Evolutionary conservation across 352 stramenopile genomes (phyloP), one percentile per base, ranked within the genome.

Genomic region (Phytophthora hibernalis): DNA sequence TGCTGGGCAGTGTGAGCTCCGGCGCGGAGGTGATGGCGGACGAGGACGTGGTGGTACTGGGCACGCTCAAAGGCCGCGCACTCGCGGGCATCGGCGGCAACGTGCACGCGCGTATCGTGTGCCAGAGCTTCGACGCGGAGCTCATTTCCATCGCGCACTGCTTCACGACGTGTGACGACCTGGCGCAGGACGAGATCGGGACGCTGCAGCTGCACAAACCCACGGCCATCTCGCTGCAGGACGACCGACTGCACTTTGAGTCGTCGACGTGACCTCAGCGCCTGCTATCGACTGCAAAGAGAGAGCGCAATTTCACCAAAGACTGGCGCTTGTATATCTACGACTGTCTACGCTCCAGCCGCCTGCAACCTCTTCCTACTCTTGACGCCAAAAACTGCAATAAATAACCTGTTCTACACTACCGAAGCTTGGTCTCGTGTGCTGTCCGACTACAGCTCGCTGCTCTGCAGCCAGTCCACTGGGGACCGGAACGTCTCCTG

Each of bases 111-210:
- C 82, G 78, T 51, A 88, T 92, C 64, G 65, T 85, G 21, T 92
- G 82, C 54, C 81, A 91, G 67, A 85, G 77, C 56, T 97, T 97
- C 61, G 89, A 97, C 66, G 90, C 89, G 9, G 90, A 97, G 75
- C 83, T 97, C 63, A 84, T 97, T 54, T 95, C 89, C 52, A 95
- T 97, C 73, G 88, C 85, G 37, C 86, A 97, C 68, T 87, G 89
- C 66, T 97, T 97, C 61, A 97, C 90, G 33, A 97, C 90, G n/a
- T 96, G 85, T 65, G 88, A 97, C 65, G 83, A 82, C 43, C 61
- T 91, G 33, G 72, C 77, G 55, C 65, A 77, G 53, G 68, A 73
- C 13, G 58, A 80, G 52, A 76, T 69, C 24, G 70, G 47, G 26
- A 63, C 72, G 51, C 60, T 91, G 59, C 79, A 75, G 35, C 74